phyloP scores from a whole-genome alignment of 345 rosid genomes.

The Linum lewisii region DNA sequence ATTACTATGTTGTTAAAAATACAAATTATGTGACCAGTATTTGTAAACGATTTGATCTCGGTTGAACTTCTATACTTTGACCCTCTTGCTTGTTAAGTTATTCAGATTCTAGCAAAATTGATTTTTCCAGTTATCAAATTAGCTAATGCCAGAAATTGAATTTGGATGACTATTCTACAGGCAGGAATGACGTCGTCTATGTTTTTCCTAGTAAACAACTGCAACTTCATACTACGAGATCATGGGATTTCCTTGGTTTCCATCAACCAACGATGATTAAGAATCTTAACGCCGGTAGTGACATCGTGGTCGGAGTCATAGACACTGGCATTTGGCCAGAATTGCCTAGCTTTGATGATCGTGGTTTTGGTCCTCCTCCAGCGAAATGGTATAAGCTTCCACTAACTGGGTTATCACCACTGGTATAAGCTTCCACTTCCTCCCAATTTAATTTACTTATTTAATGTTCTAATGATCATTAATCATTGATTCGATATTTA shows the following conservation, averaged over 20 bases:
- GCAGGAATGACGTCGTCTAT: slow-evolving; percentile 31
- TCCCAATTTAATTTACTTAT: not conserved
- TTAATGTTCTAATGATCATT: too few relatives aligned
- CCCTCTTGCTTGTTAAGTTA: too few relatives aligned
- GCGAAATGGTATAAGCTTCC: slow-evolving; percentile 40
- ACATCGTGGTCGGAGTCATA: slow-evolving; percentile 29
- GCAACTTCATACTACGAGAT: slow-evolving; percentile 37
- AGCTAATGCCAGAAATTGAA: too few relatives aligned
- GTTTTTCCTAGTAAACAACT: slow-evolving; percentile 32
- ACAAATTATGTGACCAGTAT: too few relatives aligned
- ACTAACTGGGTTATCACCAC: too few relatives aligned
- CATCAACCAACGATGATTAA: slow-evolving; percentile 2
- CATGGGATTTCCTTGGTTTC: slow-evolving; percentile 54
- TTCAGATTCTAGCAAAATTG: too few relatives aligned
- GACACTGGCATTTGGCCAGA: slow-evolving; percentile 42
- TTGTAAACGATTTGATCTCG: too few relatives aligned
- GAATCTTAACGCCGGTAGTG: slow-evolving; percentile 10
- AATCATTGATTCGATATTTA: not conserved
- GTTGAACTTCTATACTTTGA: too few relatives aligned
- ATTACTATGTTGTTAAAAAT: too few relatives aligned
- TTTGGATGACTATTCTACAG: slow-evolving; percentile 4
- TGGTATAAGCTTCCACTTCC: not conserved
- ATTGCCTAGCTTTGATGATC: slow-evolving; percentile 32
- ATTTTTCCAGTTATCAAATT: too few relatives aligned
- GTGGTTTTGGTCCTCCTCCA: slow-evolving; percentile 43